Evolutionary conservation across 1,284 basidiomycete species (phyloP), one percentile per base, ranked within the genome.

Genomic region (Entoloma clypeatum): DNA sequence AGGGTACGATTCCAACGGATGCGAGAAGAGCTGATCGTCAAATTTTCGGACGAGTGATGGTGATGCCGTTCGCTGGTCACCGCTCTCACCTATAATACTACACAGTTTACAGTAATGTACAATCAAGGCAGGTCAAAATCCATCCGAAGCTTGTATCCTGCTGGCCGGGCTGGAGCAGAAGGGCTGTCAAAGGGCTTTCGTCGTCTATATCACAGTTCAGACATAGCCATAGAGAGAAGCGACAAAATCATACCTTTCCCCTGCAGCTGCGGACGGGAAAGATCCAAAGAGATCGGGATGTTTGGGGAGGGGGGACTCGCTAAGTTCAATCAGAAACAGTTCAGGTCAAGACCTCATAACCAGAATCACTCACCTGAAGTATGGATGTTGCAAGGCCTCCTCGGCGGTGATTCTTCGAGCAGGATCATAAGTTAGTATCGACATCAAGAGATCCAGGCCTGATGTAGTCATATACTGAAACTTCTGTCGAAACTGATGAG

Each of bases 221-320:
- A 36, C 26, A 43, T 26, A 23, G 37, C 13, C 42, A 32, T 4
- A 33, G 39, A 16, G 23, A 36, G 14, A 5, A 5, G 39, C 32
- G 21, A 33, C 23, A 38, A 25, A 9, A 3, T 27, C 3, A 72
- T 55, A 92, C 92, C 84, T 90, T 67, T 99, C 96, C 16, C 96
- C 96, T 3, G 92, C 92, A n/a, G 96, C 96, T 14, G 87, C 79
- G 28, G 90, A 94, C 11, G 96, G 96, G 64, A 99, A 99, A 2
- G 91, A 95, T 2, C 90, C 82, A 63, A 99, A 99, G 40, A 95
- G 69, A 57, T 97, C 93, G n/a, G 93, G 92, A 62, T 99, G 95
- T 56, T 99, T 98, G 1, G 96, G 95, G 27, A 88, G 64, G 0
- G 96, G 96, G 1, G 89, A 84, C 65, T 99, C 96, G 4, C 91